phyloP scores from a whole-genome alignment of 1,139 yeast genomes.

The Sugiyamaella sp. region DNA sequence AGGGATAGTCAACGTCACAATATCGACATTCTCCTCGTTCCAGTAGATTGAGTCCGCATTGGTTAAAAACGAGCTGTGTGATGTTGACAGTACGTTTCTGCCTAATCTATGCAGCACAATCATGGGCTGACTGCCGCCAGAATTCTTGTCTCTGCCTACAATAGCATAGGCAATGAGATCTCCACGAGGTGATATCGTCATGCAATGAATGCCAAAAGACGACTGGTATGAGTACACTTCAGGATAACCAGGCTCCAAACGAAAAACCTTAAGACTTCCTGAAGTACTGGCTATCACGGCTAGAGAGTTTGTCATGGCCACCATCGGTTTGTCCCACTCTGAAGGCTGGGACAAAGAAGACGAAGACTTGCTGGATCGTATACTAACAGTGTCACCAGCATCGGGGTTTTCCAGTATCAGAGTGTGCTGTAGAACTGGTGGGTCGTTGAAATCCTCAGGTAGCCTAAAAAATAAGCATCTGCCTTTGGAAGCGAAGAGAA shows the following conservation, averaged over 20 bases:
- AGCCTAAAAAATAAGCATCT: constrained; percentile 52
- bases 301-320: constrained; percentile 62
- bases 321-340: constrained; percentile 63
- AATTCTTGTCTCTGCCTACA: constrained; percentile 71
- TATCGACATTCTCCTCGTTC: constrained; percentile 35
- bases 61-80: constrained; percentile 16
- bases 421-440: constrained; percentile 61
- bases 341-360: constrained; percentile 7
- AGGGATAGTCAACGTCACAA: constrained; percentile 78
- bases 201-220: constrained; percentile 76
- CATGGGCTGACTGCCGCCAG: constrained; percentile 78
- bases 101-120: constrained; percentile 58
- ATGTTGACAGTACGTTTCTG: constrained; percentile 16
- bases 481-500: constrained; percentile 62
- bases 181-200: constrained; percentile 69
- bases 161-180: constrained; percentile 76
- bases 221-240: constrained; percentile 71
- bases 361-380: constrained; percentile 14
- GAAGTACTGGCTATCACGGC: constrained; percentile 73
- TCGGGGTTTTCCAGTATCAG: constrained; percentile 20
- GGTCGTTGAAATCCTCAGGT: constrained; percentile 46
- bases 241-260: constrained; percentile 57
- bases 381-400: constrained; percentile 8
- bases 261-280: constrained; percentile 69
- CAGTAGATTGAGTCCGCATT: constrained; percentile 18